Conservation (phyloP, 495 filamentous ascomycete genomes). For the Trichoderma parareesei region DNA sequence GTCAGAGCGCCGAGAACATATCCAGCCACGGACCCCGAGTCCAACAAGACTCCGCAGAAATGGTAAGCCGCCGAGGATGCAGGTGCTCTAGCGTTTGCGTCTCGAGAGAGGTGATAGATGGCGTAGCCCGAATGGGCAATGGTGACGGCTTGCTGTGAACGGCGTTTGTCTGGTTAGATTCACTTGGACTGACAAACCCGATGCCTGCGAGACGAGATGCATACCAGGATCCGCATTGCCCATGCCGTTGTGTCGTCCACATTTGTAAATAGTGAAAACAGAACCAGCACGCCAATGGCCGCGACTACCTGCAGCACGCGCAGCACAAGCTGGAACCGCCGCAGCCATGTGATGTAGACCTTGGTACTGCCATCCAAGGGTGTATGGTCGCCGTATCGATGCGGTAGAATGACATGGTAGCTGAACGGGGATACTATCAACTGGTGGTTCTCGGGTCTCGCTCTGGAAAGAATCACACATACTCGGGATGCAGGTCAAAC, state of each 20-base stretch:
- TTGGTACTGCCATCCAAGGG: constrained; percentile 68
- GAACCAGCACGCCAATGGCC: constrained; percentile 60
- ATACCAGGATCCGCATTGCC: constrained; percentile 71
- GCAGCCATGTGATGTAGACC: constrained; percentile 53
- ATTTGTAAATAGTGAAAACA: constrained; percentile 63
- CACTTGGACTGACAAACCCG: not conserved
- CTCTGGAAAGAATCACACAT: constrained; percentile 23
- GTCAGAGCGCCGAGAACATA: constrained; percentile 64
- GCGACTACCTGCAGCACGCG: constrained; percentile 56
- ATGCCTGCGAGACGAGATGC: constrained; percentile 17
- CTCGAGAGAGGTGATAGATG: constrained; percentile 65
- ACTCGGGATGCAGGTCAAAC: constrained; percentile 80
- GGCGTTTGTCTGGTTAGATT: not conserved
- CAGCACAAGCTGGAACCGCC: constrained; percentile 58
- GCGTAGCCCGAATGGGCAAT: constrained; percentile 64
- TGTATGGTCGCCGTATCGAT: constrained; percentile 25
- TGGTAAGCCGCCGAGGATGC: constrained; percentile 78
- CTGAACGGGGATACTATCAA: constrained; percentile 20
- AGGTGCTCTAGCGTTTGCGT: constrained; percentile 58
- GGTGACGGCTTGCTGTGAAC: constrained; percentile 55
- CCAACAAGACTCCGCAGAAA: constrained; percentile 65
- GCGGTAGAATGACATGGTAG: constrained; percentile 25
- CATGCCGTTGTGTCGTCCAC: constrained; percentile 55
- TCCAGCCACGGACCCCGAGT: constrained; percentile 65
- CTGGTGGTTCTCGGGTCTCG: not conserved